These are phyloP conservation scores for Ogataea pignaliae DNA, from an alignment of 805 yeast genomes.

Conservation along the genomic window DNA sequence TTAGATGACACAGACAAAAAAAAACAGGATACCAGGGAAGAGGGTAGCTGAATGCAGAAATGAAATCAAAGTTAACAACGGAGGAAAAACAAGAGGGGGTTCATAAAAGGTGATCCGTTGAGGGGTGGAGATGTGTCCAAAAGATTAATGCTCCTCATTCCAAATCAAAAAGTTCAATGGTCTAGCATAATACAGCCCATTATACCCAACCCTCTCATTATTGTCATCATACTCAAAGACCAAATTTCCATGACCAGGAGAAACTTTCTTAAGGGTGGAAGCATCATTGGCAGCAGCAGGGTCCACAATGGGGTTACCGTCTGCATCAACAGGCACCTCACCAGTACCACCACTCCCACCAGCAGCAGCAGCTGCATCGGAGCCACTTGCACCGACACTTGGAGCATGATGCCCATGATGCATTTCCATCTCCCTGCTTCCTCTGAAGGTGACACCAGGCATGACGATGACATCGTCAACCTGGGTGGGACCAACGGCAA, in stretches of 20 bases:
- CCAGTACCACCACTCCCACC: too few relatives aligned
- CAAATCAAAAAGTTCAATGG: constrained; percentile 17
- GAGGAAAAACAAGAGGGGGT: too few relatives aligned
- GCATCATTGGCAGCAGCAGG: neutral
- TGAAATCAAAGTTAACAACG: too few relatives aligned
- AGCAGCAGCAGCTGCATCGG: neutral
- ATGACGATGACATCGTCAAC: constrained; percentile 25
- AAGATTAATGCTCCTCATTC: constrained; percentile 2
- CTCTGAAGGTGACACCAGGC: constrained; percentile 29
- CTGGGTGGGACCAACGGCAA: constrained; percentile 28
- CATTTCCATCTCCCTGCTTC: constrained; percentile 13
- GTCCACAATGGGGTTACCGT: constrained; percentile 4
- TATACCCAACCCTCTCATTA: constrained; percentile 22
- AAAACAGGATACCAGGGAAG: too few relatives aligned
- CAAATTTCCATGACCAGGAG: constrained; percentile 8
- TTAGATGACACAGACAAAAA: too few relatives aligned
- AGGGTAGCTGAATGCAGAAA: too few relatives aligned
- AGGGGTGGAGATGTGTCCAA: too few relatives aligned
- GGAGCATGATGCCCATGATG: neutral
- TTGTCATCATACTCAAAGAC: constrained; percentile 22
- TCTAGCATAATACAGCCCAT: constrained; percentile 23
- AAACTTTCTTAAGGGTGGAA: constrained; percentile 8
- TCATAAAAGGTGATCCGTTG: too few relatives aligned
- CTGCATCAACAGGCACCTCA: too few relatives aligned
- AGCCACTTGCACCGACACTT: too few relatives aligned